Conservation (phyloP, 108 stramenopile species). For the Thalassiosira profunda region DNA sequence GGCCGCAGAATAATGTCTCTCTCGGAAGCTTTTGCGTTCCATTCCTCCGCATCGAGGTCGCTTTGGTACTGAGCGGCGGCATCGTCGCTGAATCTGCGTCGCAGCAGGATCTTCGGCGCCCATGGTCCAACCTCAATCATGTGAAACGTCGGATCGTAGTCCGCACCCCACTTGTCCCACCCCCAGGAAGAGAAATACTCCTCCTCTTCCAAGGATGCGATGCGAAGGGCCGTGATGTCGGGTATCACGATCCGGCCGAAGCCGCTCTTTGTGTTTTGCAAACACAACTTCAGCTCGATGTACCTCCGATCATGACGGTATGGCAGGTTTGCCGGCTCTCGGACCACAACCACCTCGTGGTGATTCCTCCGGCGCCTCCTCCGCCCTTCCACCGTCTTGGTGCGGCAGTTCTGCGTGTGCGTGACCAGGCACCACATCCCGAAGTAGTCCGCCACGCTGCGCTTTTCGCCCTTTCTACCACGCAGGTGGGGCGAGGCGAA, state of each 20-base stretch:
- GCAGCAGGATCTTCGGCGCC: slow-evolving; percentile 29
- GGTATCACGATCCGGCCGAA: slow-evolving; percentile 19
- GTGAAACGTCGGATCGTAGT: slow-evolving; percentile 17
- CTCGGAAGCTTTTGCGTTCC: neutral
- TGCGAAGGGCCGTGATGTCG: slow-evolving; percentile 7
- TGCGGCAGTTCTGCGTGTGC: slow-evolving; percentile 44
- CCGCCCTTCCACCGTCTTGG: slow-evolving; percentile 9
- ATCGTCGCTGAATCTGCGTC: slow-evolving; percentile 1
- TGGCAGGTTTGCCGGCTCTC: neutral
- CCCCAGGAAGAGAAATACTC: slow-evolving; percentile 11
- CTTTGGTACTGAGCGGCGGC: neutral
- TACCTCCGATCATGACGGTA: slow-evolving; percentile 24
- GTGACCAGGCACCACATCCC: slow-evolving; percentile 44
- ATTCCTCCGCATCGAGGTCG: neutral
- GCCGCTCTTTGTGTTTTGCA: slow-evolving; percentile 47
- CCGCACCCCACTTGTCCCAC: slow-evolving; percentile 18
- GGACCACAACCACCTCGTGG: neutral
- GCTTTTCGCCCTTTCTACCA: neutral
- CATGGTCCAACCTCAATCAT: slow-evolving; percentile 33
- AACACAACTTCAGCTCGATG: slow-evolving; percentile 34
- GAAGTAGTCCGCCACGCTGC: slow-evolving; percentile 11
- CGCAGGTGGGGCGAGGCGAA: slow-evolving; percentile 27
- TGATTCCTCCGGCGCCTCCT: neutral
- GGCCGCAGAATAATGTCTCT: slow-evolving; percentile 23
- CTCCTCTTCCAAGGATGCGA: slow-evolving; percentile 28